phyloP scores from a whole-genome alignment of 345 rosid genomes.

The Citrus trifoliata region DNA sequence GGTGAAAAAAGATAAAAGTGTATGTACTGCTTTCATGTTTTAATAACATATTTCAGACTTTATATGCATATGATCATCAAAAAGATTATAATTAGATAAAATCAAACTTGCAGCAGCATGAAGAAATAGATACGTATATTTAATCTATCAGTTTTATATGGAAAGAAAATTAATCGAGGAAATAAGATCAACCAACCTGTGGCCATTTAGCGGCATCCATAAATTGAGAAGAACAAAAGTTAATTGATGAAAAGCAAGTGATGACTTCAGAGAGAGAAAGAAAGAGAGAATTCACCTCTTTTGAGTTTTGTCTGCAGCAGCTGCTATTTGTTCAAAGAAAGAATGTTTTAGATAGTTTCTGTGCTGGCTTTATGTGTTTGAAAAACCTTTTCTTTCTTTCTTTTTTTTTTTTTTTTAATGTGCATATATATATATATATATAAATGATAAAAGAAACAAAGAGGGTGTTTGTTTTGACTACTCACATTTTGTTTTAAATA shows the following conservation, averaged over 20 bases:
- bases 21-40: slow-evolving; percentile 19
- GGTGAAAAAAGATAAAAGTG: not conserved
- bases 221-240: slow-evolving; percentile 33
- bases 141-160: not conserved
- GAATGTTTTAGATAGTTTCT: slow-evolving; percentile 49
- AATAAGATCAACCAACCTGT: slow-evolving; percentile 34
- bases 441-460: slow-evolving; percentile 12
- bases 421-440: not conserved
- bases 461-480: slow-evolving; percentile 38
- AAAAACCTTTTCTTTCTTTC: not conserved
- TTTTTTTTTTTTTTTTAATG: no score
- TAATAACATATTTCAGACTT: slow-evolving; percentile 20
- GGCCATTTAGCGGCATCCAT: slow-evolving; percentile 52
- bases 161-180: not conserved
- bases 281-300: slow-evolving; percentile 35
- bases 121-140: not conserved
- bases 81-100: slow-evolving; percentile 8
- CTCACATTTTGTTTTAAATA: not conserved
- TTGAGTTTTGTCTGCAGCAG: slow-evolving; percentile 32
- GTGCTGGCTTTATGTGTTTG: slow-evolving; percentile 45
- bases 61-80: slow-evolving; percentile 6
- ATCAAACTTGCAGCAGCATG: slow-evolving; percentile 21
- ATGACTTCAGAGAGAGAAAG: slow-evolving; percentile 46
- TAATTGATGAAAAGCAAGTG: slow-evolving; percentile 30
- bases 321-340: slow-evolving; percentile 44